A percentile compares a stretch with the other conserved stretches of the same genome.
Conservation (phyloP, 768 basidiomycete species). For the Mycena capillaripes region DNA sequence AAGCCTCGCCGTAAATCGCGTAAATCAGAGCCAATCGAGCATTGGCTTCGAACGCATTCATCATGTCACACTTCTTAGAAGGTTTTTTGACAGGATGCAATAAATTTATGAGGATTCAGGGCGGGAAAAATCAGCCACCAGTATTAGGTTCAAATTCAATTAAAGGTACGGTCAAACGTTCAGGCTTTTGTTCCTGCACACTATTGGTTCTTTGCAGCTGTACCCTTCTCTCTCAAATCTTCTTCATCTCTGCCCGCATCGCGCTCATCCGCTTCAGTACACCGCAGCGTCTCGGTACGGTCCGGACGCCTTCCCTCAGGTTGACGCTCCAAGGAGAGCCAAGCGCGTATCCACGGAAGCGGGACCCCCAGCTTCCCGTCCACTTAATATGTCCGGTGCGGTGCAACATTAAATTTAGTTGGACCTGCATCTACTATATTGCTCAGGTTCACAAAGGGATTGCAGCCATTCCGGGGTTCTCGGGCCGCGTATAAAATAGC, state of each 20-base stretch:
- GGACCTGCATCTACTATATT: no score
- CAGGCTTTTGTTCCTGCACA: background rate
- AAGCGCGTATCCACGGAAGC: slow-evolving; percentile 61
- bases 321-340: slow-evolving; percentile 66
- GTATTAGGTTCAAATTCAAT: background rate
- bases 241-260: slow-evolving; percentile 46
- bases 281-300: slow-evolving; percentile 53
- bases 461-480: no score
- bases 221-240: slow-evolving; percentile 38
- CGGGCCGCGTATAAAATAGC: no score
- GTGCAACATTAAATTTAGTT: no score
- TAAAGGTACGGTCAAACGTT: background rate
- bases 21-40: no score
- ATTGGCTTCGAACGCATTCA: no score
- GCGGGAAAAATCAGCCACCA: background rate
- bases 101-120: background rate
- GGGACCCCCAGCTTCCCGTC: slow-evolving; percentile 58
- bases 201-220: background rate
- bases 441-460: no score
- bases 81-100: no score
- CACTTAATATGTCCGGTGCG: no score
- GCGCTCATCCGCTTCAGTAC: slow-evolving; percentile 48
- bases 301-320: slow-evolving; percentile 61
- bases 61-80: no score
- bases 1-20: no score